Base-by-base conservation (phyloP, 306 rosid species). In the Crataegus laevigata region DNA sequence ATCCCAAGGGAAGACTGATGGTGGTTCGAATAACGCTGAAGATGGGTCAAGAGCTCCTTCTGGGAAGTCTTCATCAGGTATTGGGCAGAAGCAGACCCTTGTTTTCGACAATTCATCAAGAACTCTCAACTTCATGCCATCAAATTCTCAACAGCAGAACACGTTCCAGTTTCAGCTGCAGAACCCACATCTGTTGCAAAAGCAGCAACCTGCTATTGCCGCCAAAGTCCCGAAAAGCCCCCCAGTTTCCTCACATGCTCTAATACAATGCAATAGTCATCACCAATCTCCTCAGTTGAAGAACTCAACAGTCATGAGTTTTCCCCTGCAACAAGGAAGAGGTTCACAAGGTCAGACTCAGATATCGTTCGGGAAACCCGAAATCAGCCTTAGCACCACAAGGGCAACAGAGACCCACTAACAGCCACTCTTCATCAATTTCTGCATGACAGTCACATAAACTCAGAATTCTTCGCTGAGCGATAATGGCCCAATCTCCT, bases 81-180 rank as follows among this genome's bases (percentile, higher is more conserved):
- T 66, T 18, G 89, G 83, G 66, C 89, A 85, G 77, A 84, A 84
- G 71, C 91, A 88, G 80, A 84, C 90, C 75, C 90, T 87, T 74
- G 90, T 82, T 77, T 91, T 91, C 19, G 89, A 89, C 80, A 87
- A 87, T 75, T 77, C 96, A n/a, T 77, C 87, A 13, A 84, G 86
- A 82, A 84, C 86, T 77, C 85, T 85, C 18, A 87, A 85, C 85
- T 91, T 91, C 74, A 65, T 82, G 80, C 62, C 86, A 61, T 81
- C 88, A 21, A 76, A 77, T 82, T 77, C 85, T 79, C 96, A 91
- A 67, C 89, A 82, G 76, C 71, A 85, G 11, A 87, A 73, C 25
- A 19, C 80, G 71, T 78, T 78, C 78, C 92, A 82, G 80, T 83
- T 77, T 81, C 77, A 81, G 79, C 66, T 15, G 28, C 89, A 83